Evolutionary conservation across 129 eudicot genomes (phyloP), one percentile per base, ranked within the genome.

Genomic region (Centella asiatica): DNA sequence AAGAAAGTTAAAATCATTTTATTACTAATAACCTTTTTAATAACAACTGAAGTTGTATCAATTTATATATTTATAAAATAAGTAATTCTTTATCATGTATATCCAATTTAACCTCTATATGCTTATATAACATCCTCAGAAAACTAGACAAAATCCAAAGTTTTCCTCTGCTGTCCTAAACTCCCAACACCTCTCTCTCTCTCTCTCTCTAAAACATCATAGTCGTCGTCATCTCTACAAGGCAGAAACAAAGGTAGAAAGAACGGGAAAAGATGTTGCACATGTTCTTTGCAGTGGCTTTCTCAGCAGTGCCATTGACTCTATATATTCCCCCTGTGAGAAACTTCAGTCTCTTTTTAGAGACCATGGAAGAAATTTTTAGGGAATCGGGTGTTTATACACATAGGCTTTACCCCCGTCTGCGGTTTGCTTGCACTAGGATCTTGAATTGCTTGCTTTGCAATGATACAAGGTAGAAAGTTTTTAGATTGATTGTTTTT

Each of bases 291-390:
- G 81, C 95, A 9, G 86, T 84, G 57, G 95, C 95, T 3, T 86
- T 90, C 47, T 87, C 98, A 24, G 94, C 98, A 20, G 95, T 80
- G 67, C 98, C 98, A 69, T 77, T 90, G 80, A 84, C 89, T 55
- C 73, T 90, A 26, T 90, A 90, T 46, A 69, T 90, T 3, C 98
- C 98, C 4, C 98, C 98, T 15, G 37, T 90, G 19, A 79, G 98
- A 70, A 80, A 80, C 80, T 76, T 90, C 65, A 90, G 78, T 72
- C 76, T 73, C 11, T 90, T 90, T 34, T 80, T 90, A 58, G 77
- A 78, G 53, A 73, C 89, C 15, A 79, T 90, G 52, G 94, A 90
- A 47, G 95, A 85, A 24, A 20, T 87, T 4, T 69, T 80, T 66
- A 78, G 85, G 69, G 97, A 89, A 33, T 74, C 95, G 2, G 85